A percentile compares a stretch with the other conserved stretches of the same genome.
Evolutionary conservation across 257 asterid species (phyloP).

Genomic region (Plantago elongata): DNA sequence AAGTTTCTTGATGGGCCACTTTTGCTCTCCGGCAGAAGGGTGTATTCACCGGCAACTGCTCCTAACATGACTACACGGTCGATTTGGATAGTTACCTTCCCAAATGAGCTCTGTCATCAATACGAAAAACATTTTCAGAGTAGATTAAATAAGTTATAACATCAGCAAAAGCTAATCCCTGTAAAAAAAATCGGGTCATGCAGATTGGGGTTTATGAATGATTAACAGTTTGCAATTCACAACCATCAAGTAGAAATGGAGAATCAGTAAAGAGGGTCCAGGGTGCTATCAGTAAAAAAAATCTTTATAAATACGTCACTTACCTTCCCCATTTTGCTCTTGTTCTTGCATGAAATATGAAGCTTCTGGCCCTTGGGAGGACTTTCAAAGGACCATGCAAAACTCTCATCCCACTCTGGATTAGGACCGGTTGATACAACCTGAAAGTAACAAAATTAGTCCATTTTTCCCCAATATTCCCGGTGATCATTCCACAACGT

Average conservation of each 20-base stretch:
- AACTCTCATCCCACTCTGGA: conserved; percentile 97
- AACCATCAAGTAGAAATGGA: not conserved
- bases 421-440: conserved; percentile 92
- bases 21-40: conserved; percentile 83
- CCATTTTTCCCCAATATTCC: too few species aligned
- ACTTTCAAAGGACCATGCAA: conserved; percentile 92
- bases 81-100: conserved; percentile 95
- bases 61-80: conserved; percentile 99
- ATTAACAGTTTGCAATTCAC: not conserved
- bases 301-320: not conserved
- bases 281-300: too few species aligned
- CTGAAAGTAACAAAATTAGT: conserved; percentile 32
- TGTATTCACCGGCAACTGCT: conserved; percentile 93
- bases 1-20: conserved; percentile 88
- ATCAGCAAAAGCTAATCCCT: too few species aligned
- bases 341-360: conserved; percentile 98
- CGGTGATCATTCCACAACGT: too few species aligned
- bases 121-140: not conserved
- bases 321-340: conserved; percentile 99
- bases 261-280: not conserved
- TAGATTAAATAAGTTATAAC: not conserved
- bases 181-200: not conserved
- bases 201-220: not conserved
- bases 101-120: conserved; percentile 75
- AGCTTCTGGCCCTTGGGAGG: conserved; percentile 99